A percentile compares a stretch with the other conserved stretches of the same genome.
Evolutionary conservation across 2,329 filamentous ascomycete species (phyloP).

Genomic region (Diplodia intermedia): DNA sequence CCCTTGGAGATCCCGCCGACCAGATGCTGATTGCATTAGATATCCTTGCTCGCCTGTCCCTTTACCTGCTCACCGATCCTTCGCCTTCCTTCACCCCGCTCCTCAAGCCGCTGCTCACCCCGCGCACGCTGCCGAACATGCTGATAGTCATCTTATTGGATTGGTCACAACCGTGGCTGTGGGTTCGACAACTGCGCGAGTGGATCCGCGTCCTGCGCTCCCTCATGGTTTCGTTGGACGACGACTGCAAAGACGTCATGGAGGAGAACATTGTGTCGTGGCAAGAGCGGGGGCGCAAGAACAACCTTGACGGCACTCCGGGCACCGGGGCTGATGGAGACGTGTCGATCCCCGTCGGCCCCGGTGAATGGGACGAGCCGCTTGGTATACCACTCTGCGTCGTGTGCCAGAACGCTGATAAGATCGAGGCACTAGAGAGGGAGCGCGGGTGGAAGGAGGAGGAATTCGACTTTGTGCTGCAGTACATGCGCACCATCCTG

Average conservation of each 20-base stretch:
- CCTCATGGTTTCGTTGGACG: slow-evolving; percentile 74
- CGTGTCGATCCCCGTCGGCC: slow-evolving; percentile 77
- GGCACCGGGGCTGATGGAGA: slow-evolving; percentile 54
- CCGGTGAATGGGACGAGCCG: slow-evolving; percentile 91
- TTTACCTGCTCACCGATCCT: slow-evolving; percentile 87
- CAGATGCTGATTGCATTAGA: slow-evolving; percentile 61
- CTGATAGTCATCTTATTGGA: slow-evolving; percentile 89
- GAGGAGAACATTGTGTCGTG: slow-evolving; percentile 84
- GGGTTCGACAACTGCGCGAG: slow-evolving; percentile 85
- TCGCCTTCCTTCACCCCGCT: slow-evolving; percentile 83
- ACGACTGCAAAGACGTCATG: slow-evolving; percentile 80
- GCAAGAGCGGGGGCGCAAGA: slow-evolving; percentile 63
- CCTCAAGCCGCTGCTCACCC: slow-evolving; percentile 81
- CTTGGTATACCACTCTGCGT: slow-evolving; percentile 87
- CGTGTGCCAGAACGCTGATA: slow-evolving; percentile 95
- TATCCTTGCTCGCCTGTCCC: slow-evolving; percentile 84
- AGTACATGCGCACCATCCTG: slow-evolving; percentile 87
- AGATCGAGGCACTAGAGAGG: slow-evolving; percentile 88
- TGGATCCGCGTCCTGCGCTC: slow-evolving; percentile 87
- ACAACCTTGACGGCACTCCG: slow-evolving; percentile 29
- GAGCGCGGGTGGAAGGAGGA: slow-evolving; percentile 94
- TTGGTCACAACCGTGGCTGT: slow-evolving; percentile 92
- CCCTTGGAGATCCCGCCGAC: background rate
- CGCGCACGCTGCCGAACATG: slow-evolving; percentile 83
- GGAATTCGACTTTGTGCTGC: slow-evolving; percentile 93